Evolutionary conservation across 208 protist genomes (phyloP), one percentile per base, ranked within the genome.

Genomic region (Trypanosoma theileri): DNA sequence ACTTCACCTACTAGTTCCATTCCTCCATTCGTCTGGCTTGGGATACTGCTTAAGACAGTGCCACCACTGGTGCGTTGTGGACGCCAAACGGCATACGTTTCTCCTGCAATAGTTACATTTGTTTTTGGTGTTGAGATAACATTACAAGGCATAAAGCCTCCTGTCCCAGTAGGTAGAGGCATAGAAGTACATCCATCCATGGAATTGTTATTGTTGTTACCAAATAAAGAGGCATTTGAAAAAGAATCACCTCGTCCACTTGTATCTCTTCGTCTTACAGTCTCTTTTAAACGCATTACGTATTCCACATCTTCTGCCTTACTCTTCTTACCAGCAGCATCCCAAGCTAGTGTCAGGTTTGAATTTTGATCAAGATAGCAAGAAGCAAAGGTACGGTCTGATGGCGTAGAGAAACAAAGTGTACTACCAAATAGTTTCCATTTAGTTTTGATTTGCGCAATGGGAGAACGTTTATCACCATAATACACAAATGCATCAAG

Each of bases 361-460:
- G 69, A 75, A 56, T 68, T 75, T 51, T 78, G 77, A 41, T 66
- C 81, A 12, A 69, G 51, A 28, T 58, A 69, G 58, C 73, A 81
- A 53, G 59, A 80, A 55, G 84, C 89, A 51, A 91, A 82, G 46
- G 72, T 84, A 42, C 84, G 78, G 24, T 78, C 84, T 4, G 75
- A 31, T 19, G 79, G 65, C 16, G 79, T 88, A 31, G n/a, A 64
- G 26, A 94, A 42, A 64, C 84, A 94, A 21, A 92, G 71, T 24
- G 74, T 86, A 65, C 73, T 88, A 60, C 66, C 81, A 55, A 92
- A 90, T 16, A 81, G 89, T 6, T 88, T 59, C 80, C 85, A 88
- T 74, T 82, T 89, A 53, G 89, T 77, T 61, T 85, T 86, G 54
- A 94, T 83, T 46, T 75, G 73, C 55, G 81, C 77, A 57, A 84